Evolutionary conservation across 768 basidiomycete genomes (phyloP).

Genomic region (Sarcodon sp.): DNA sequence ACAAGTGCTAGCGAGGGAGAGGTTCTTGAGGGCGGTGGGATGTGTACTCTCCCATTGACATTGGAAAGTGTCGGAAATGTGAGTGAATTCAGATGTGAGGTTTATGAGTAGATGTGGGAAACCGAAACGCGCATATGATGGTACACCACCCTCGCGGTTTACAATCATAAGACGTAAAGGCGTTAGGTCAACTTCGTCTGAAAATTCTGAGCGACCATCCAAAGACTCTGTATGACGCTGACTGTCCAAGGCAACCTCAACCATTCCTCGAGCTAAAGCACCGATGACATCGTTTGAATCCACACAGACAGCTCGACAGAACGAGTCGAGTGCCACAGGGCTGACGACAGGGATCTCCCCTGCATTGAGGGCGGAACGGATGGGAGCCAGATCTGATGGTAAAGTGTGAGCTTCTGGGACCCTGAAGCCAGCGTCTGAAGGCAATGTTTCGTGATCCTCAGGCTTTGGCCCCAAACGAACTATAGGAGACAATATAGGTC

Average conservation of each 20-base stretch:
- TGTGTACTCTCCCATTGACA: slow-evolving; percentile 62
- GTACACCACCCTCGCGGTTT: slow-evolving; percentile 91
- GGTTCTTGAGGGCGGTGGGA: slow-evolving; percentile 79
- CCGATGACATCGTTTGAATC: slow-evolving; percentile 82
- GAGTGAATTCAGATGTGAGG: slow-evolving; percentile 72
- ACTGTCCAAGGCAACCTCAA: slow-evolving; percentile 27
- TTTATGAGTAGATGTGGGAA: slow-evolving; percentile 95
- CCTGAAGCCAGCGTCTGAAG: slow-evolving; percentile 14
- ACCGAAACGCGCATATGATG: slow-evolving; percentile 91
- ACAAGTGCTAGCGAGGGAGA: slow-evolving; percentile 76
- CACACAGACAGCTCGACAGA: slow-evolving; percentile 75
- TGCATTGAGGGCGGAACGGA: slow-evolving; percentile 79
- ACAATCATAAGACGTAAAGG: slow-evolving; percentile 96
- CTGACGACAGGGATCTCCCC: slow-evolving; percentile 96
- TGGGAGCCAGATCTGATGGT: slow-evolving; percentile 67
- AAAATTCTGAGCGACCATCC: slow-evolving; percentile 19
- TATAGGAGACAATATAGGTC: slow-evolving; percentile 80
- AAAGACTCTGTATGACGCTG: slow-evolving; percentile 20
- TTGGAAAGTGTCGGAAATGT: slow-evolving; percentile 80
- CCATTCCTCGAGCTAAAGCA: slow-evolving; percentile 81
- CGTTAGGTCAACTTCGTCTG: slow-evolving; percentile 67
- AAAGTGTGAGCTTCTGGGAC: slow-evolving; percentile 71
- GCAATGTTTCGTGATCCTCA: slow-evolving; percentile 20
- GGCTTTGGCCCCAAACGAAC: slow-evolving; percentile 72
- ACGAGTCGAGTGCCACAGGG: slow-evolving; percentile 86